Percentiles rank a stretch among this genome's conserved stretches.
Evolutionary conservation across 805 yeast genomes (phyloP).

Genomic region (Pachysolen tannophilus): DNA sequence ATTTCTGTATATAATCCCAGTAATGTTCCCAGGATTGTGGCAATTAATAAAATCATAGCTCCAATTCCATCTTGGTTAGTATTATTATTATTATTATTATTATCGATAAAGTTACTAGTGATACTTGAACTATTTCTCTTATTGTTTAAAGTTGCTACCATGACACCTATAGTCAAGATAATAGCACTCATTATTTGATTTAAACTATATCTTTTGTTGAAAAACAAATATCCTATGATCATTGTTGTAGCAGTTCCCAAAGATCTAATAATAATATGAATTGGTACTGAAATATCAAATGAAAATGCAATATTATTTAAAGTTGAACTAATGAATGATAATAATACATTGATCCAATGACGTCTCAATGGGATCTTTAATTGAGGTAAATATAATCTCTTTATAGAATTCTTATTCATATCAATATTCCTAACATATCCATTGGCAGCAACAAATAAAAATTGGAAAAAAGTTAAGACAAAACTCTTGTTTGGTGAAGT

Average conservation of each 20-base stretch:
- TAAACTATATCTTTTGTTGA: slow-evolving; percentile 34
- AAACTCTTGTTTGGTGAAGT: slow-evolving; percentile 32
- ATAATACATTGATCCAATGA: slow-evolving; percentile 37
- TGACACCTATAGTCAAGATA: slow-evolving; percentile 47
- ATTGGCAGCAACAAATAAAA: slow-evolving; percentile 40
- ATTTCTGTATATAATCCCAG: slow-evolving; percentile 51
- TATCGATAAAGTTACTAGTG: neutral
- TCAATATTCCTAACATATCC: slow-evolving; percentile 31
- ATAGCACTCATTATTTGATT: slow-evolving; percentile 43
- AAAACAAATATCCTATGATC: slow-evolving; percentile 41
- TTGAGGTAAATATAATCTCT: slow-evolving; percentile 23
- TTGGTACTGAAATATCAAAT: slow-evolving; percentile 52
- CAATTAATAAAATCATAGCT: slow-evolving; percentile 30
- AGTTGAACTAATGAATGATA: slow-evolving; percentile 43
- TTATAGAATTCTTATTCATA: slow-evolving; percentile 12
- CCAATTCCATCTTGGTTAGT: slow-evolving; percentile 20
- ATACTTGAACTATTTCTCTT: slow-evolving; percentile 1
- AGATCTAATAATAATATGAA: slow-evolving; percentile 61
- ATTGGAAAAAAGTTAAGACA: slow-evolving; percentile 52
- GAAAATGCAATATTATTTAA: slow-evolving; percentile 53
- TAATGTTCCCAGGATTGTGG: slow-evolving; percentile 46
- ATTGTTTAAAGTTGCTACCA: slow-evolving; percentile 27
- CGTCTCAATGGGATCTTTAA: slow-evolving; percentile 32
- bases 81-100: neutral
- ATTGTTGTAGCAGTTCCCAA: slow-evolving; percentile 57